These are phyloP conservation scores for Cyclaneusma minus DNA, from an alignment of 2,329 filamentous ascomycete genomes.

Conservation along the genomic window DNA sequence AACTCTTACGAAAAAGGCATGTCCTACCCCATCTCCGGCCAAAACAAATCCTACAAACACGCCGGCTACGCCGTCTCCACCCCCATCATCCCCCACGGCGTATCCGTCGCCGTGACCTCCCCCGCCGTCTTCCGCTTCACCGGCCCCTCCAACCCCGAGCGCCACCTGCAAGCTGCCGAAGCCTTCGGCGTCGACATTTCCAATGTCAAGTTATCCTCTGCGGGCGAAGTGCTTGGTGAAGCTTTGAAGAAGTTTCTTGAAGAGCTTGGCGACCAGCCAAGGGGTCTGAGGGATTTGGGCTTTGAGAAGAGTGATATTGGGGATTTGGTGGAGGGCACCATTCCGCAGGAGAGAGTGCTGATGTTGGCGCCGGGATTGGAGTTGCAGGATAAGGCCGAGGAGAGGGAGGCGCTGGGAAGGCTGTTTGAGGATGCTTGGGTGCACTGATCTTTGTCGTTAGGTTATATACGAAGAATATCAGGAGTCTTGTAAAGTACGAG, in stretches of 20 bases:
- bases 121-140: constrained; percentile 93
- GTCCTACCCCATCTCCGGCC: constrained; percentile 93
- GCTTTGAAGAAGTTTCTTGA: constrained; percentile 70
- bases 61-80: constrained; percentile 63
- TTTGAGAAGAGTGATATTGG: constrained; percentile 67
- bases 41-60: constrained; percentile 86
- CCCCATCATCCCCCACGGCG: constrained; percentile 87
- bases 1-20: constrained; percentile 40
- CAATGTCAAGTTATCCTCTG: constrained; percentile 76
- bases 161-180: constrained; percentile 80
- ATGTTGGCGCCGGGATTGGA: constrained; percentile 78
- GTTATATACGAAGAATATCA: no score
- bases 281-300: constrained; percentile 69
- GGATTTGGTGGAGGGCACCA: constrained; percentile 77
- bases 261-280: constrained; percentile 77
- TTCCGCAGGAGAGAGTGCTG: constrained; percentile 80
- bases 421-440: constrained; percentile 51
- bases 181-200: constrained; percentile 80
- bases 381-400: constrained; percentile 49
- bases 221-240: constrained; percentile 75
- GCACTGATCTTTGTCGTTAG: constrained; percentile 28
- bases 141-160: constrained; percentile 75
- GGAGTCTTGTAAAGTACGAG: no score
- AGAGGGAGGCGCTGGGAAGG: constrained; percentile 54
- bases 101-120: constrained; percentile 84